Evolutionary conservation across 805 yeast species (phyloP).

Genomic region (Saturnispora besseyi): DNA sequence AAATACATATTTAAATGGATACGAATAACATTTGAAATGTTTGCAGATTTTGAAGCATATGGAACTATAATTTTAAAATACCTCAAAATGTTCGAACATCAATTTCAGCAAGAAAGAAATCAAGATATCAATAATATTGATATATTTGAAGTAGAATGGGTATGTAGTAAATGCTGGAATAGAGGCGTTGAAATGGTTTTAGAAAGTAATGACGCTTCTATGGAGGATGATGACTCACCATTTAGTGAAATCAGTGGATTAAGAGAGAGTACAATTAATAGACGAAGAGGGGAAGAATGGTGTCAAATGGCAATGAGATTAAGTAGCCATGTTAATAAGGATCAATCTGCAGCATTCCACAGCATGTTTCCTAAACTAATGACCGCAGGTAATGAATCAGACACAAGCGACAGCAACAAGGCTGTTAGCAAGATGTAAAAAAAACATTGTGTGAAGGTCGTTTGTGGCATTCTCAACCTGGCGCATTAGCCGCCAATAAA

Average conservation of each 20-base stretch:
- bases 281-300: slow-evolving; percentile 4
- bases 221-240: background rate
- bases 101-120: background rate
- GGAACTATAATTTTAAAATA: background rate
- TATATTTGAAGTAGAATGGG: slow-evolving; percentile 27
- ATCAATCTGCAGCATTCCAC: background rate
- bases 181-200: slow-evolving; percentile 26
- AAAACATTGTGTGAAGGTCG: background rate
- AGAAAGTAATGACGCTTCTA: background rate
- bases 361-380: background rate
- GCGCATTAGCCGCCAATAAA: slow-evolving; percentile 4
- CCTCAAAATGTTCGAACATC: slow-evolving; percentile 2
- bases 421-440: background rate
- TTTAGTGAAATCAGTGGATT: background rate
- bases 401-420: background rate
- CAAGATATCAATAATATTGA: too few relatives aligned
- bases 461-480: background rate
- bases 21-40: slow-evolving; percentile 3
- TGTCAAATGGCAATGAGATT: slow-evolving; percentile 10
- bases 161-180: slow-evolving; percentile 33
- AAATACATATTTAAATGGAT: slow-evolving; percentile 6
- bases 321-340: background rate
- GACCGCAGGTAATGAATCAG: too few relatives aligned
- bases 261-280: background rate
- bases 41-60: background rate